Percentiles rank a stretch among this genome's conserved stretches.
These are phyloP conservation scores for Penicillium carneum DNA, from an alignment of 2,329 filamentous ascomycete genomes.

Conservation along the genomic window DNA sequence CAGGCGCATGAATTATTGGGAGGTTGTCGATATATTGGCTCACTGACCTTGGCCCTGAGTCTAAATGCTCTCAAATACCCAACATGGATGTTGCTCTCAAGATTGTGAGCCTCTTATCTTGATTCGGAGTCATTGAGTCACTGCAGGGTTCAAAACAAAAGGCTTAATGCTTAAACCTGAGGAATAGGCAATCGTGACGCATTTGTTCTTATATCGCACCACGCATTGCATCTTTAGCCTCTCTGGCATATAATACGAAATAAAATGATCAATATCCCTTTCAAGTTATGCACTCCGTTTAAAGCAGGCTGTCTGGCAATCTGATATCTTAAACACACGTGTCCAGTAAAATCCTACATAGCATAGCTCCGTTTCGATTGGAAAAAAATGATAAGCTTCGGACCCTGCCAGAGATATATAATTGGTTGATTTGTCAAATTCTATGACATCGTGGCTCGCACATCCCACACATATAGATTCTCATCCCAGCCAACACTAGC, in stretches of 20 bases:
- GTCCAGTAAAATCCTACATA: neutral
- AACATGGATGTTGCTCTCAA: neutral
- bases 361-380: too few relatives aligned
- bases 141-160: neutral
- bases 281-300: neutral
- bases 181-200: neutral
- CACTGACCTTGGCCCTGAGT: neutral
- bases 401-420: constrained; percentile 27
- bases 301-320: neutral
- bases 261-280: constrained; percentile 28
- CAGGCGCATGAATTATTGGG: neutral
- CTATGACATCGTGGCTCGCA: constrained; percentile 67
- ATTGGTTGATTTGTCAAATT: constrained; percentile 5
- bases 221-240: constrained; percentile 13
- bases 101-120: neutral
- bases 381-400: neutral
- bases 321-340: neutral
- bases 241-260: constrained; percentile 31
- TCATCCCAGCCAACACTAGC: constrained; percentile 96
- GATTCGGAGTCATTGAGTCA: neutral
- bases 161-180: neutral
- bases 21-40: constrained; percentile 7
- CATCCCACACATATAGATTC: constrained; percentile 89
- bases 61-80: constrained; percentile 11
- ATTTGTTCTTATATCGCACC: neutral